A percentile compares a stretch with the other conserved stretches of the same genome.
Conservation (phyloP, 2,329 filamentous ascomycete genomes). For the Tolypocladium tropicale region DNA sequence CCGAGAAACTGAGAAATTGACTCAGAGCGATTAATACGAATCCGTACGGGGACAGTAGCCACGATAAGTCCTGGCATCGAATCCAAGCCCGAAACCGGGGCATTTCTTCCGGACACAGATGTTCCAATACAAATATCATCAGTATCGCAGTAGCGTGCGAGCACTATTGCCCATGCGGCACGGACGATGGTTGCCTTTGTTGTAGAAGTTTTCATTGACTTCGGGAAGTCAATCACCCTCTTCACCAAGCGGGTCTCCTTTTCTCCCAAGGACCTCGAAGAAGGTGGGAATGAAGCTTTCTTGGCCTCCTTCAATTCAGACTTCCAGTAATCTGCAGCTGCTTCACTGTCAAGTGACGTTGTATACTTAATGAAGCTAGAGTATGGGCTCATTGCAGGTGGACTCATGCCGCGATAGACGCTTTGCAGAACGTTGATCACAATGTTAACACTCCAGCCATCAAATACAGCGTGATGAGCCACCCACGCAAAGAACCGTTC, state of each 20-base stretch:
- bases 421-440: neutral
- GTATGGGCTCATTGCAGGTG: neutral
- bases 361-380: slow-evolving; percentile 7
- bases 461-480: slow-evolving; percentile 13
- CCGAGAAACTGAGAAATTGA: slow-evolving; percentile 8
- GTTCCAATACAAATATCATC: slow-evolving; percentile 15
- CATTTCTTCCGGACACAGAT: slow-evolving; percentile 16
- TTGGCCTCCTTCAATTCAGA: slow-evolving; percentile 1
- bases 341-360: neutral
- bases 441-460: slow-evolving; percentile 8
- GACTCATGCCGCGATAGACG: slow-evolving; percentile 1
- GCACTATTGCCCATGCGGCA: slow-evolving; percentile 15
- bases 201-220: neutral
- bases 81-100: slow-evolving; percentile 13
- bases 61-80: slow-evolving; percentile 18
- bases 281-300: slow-evolving; percentile 3
- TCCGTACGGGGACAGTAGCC: slow-evolving; percentile 16
- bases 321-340: slow-evolving; percentile 1
- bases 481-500: slow-evolving; percentile 8
- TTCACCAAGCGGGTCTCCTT: neutral
- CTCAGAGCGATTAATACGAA: slow-evolving; percentile 4
- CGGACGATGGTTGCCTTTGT: slow-evolving; percentile 11
- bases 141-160: slow-evolving; percentile 9
- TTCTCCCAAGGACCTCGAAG: neutral
- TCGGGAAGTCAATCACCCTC: neutral